phyloP scores from a whole-genome alignment of 345 rosid species.

The Hibiscus trionum region DNA sequence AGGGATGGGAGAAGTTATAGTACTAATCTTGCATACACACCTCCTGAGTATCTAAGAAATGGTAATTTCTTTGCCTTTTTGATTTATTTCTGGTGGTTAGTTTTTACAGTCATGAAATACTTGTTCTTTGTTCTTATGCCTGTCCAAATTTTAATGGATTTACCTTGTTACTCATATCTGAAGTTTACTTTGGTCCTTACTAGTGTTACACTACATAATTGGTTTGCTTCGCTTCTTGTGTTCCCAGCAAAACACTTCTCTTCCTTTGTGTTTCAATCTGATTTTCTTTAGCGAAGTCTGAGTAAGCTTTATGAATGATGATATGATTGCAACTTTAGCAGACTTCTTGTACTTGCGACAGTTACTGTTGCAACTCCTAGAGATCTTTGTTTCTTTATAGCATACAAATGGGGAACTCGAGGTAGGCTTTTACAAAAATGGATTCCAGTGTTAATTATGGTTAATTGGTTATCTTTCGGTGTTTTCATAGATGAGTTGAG shows the following conservation, averaged over 20 bases:
- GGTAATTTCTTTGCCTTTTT: slow-evolving; percentile 32
- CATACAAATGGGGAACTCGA: neutral
- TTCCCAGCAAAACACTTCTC: neutral
- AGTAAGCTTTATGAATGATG: neutral
- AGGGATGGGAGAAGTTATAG: slow-evolving; percentile 93
- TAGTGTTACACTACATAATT: neutral
- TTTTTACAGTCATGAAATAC: neutral
- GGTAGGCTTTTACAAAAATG: neutral
- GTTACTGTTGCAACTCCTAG: neutral
- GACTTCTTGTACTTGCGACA: neutral
- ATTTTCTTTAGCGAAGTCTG: neutral
- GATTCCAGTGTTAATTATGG: neutral
- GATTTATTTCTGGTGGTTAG: neutral
- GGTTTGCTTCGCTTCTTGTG: neutral
- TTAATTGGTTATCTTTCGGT: neutral
- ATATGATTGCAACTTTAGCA: neutral
- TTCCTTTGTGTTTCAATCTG: neutral
- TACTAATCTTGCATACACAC: slow-evolving; percentile 89
- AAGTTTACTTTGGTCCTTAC: slow-evolving; percentile 6
- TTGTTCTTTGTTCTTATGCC: neutral
- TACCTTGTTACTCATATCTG: neutral
- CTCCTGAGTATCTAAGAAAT: slow-evolving; percentile 87
- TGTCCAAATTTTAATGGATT: slow-evolving; percentile 4
- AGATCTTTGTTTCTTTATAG: neutral
- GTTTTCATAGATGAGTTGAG: neutral